These are phyloP conservation scores for Mycena citricolor DNA, from an alignment of 1,284 basidiomycete genomes.

Conservation along the genomic window DNA sequence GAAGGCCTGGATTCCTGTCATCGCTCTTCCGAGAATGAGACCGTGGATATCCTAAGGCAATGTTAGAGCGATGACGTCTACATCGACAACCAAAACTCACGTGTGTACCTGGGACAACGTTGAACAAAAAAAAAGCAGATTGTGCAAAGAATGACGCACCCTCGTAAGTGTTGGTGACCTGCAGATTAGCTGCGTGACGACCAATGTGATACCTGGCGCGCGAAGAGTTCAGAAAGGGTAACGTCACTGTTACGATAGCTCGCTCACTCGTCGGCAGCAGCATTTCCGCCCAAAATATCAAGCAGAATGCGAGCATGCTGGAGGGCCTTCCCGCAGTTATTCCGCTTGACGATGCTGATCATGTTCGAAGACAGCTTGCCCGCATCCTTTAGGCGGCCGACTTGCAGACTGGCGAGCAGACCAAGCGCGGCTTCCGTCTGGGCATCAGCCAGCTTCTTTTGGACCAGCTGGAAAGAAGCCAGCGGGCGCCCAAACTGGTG, in stretches of 20 bases:
- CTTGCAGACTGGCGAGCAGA: conserved; percentile 78
- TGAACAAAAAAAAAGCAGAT: conserved; percentile 14
- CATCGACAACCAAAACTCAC: conserved; percentile 35
- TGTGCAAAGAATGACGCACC: conserved; percentile 43
- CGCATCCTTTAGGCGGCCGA: conserved; percentile 87
- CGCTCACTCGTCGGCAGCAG: conserved; percentile 81
- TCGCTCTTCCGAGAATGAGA: conserved; percentile 21
- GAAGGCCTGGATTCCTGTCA: conserved; percentile 23
- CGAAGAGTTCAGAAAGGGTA: conserved; percentile 4
- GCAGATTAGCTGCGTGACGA: conserved; percentile 87
- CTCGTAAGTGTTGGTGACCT: conserved; percentile 93
- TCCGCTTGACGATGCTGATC: conserved; percentile 93
- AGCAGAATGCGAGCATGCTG: conserved; percentile 77
- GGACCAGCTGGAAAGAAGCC: conserved; percentile 93
- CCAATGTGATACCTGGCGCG: conserved; percentile 78
- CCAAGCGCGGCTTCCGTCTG: conserved; percentile 84
- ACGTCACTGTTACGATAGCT: background rate
- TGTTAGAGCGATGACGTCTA: conserved; percentile 80
- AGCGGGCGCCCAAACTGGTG: conserved; percentile 89
- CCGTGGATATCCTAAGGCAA: conserved; percentile 48
- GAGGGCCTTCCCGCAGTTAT: conserved; percentile 93
- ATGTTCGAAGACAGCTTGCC: conserved; percentile 85
- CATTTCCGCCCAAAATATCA: conserved; percentile 91
- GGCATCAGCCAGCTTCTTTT: conserved; percentile 96
- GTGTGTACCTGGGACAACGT: conserved; percentile 45